These are phyloP conservation scores for Komagataella populi DNA, from an alignment of 805 yeast species.

Conservation along the genomic window DNA sequence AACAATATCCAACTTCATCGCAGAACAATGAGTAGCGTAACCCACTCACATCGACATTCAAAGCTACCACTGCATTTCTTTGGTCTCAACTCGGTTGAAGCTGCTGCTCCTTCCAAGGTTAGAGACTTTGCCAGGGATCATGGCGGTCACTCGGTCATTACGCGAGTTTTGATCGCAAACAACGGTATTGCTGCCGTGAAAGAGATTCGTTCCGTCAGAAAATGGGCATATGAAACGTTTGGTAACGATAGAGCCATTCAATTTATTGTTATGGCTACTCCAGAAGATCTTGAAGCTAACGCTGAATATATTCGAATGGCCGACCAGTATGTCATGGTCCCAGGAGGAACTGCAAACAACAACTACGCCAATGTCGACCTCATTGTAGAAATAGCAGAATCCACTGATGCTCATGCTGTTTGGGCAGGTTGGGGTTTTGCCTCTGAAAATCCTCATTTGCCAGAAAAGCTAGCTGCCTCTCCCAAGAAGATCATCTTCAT, in stretches of 20 bases:
- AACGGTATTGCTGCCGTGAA: constrained; percentile 99
- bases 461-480: constrained; percentile 89
- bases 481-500: constrained; percentile 83
- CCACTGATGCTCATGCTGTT: constrained; percentile 93
- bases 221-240: constrained; percentile 99
- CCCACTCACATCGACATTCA: constrained; percentile 7
- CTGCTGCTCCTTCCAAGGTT: constrained; percentile 65
- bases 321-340: constrained; percentile 94
- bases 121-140: constrained; percentile 75
- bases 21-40: background rate
- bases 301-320: constrained; percentile 99
- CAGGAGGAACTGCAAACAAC: constrained; percentile 98
- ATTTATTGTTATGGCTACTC: constrained; percentile 98
- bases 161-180: constrained; percentile 84
- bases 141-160: constrained; percentile 92
- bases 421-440: constrained; percentile 99
- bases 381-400: constrained; percentile 94
- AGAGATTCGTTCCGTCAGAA: constrained; percentile 92
- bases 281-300: constrained; percentile 95
- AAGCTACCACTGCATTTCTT: constrained; percentile 59
- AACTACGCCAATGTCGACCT: constrained; percentile 96
- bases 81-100: constrained; percentile 68
- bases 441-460: constrained; percentile 92
- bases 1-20: background rate
- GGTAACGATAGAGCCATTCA: constrained; percentile 89